Evolutionary conservation across 192 early-diverging fungal species (phyloP).

Genomic region (Coemansia sp.): DNA sequence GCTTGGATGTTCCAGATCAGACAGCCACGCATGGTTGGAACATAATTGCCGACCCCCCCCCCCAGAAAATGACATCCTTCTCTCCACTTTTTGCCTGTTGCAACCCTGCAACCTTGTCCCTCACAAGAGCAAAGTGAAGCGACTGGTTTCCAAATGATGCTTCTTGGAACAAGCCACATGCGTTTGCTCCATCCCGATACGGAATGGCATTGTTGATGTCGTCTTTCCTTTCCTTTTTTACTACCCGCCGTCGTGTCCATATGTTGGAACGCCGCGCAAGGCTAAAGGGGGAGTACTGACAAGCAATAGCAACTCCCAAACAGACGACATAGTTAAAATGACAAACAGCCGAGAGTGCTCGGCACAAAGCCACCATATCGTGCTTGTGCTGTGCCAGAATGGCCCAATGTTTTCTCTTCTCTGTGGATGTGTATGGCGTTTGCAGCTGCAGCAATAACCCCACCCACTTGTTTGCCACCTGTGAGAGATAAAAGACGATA

Average conservation of each 20-base stretch:
- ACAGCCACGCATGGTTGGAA: neutral
- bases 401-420: neutral
- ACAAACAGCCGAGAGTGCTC: neutral
- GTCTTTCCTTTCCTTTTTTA: neutral
- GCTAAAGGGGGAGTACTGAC: too few relatives aligned
- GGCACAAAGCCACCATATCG: conserved; percentile 1
- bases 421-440: neutral
- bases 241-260: too few relatives aligned
- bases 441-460: neutral
- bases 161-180: neutral
- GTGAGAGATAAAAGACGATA: neutral
- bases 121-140: neutral
- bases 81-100: too few relatives aligned
- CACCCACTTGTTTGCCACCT: neutral
- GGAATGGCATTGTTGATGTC: neutral
- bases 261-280: too few relatives aligned
- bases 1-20: neutral
- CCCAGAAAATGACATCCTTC: too few relatives aligned
- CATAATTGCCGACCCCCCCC: too few relatives aligned
- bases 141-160: neutral
- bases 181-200: neutral
- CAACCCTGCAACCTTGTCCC: neutral
- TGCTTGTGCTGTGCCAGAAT: neutral
- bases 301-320: neutral
- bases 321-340: neutral